Evolutionary conservation across 192 early-diverging fungal species (phyloP).

Genomic region (Oehlia diaphana): DNA sequence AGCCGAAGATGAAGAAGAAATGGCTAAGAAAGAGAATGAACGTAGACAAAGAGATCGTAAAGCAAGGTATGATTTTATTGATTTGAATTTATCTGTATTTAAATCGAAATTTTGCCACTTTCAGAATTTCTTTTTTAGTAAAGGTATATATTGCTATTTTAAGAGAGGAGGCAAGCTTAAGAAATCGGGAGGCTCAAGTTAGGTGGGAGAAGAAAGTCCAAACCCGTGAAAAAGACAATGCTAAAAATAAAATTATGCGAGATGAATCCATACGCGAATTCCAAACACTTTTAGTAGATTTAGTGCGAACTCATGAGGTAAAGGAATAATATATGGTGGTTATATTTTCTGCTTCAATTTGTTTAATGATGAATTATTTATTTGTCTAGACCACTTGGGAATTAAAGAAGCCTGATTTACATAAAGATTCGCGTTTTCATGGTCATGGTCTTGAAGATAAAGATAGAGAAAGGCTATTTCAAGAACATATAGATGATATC

Average conservation of each 20-base stretch:
- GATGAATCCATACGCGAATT: slow-evolving; percentile 49
- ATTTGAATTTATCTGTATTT: background rate
- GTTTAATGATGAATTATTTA: background rate
- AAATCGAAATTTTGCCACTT: background rate
- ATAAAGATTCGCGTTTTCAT: slow-evolving; percentile 49
- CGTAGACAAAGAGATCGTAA: slow-evolving; percentile 21
- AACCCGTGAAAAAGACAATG: slow-evolving; percentile 39
- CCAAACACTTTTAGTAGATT: slow-evolving; percentile 51
- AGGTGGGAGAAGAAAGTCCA: slow-evolving; percentile 41
- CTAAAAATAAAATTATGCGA: slow-evolving; percentile 33
- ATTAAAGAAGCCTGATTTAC: slow-evolving; percentile 35
- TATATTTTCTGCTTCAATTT: background rate
- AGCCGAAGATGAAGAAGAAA: slow-evolving; percentile 36
- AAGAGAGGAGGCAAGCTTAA: slow-evolving; percentile 57
- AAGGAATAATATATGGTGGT: background rate
- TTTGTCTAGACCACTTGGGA: slow-evolving; percentile 32
- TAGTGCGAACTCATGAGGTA: slow-evolving; percentile 51
- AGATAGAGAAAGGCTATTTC: slow-evolving; percentile 42
- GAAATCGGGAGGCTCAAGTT: slow-evolving; percentile 58
- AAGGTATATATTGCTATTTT: background rate
- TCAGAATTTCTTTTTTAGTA: background rate
- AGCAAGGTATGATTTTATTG: slow-evolving; percentile 10
- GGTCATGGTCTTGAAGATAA: slow-evolving; percentile 33
- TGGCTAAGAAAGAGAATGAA: slow-evolving; percentile 23
- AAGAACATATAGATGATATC: slow-evolving; percentile 40